Evolutionary conservation across 768 basidiomycete species (phyloP).

Genomic region (Macrolepiota dolichaula): DNA sequence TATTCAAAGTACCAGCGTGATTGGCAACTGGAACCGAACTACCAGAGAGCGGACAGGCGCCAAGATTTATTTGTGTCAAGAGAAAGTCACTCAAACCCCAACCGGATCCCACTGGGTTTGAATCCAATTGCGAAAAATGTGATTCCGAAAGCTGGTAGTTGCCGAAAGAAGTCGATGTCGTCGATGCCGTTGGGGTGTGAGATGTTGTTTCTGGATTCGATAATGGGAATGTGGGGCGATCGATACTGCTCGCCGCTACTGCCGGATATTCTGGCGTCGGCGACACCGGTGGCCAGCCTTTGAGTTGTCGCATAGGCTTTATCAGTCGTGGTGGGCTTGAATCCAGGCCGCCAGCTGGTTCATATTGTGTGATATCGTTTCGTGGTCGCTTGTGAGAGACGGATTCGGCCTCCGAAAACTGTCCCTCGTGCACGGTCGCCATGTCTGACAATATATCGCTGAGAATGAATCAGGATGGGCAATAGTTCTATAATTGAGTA

Average conservation of each 20-base stretch:
- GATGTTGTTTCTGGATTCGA: neutral
- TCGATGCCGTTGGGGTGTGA: neutral
- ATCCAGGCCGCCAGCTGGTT: neutral
- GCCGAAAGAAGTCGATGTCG: neutral
- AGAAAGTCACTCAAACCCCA: slow-evolving; percentile 25
- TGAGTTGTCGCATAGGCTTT: neutral
- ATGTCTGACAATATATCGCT: slow-evolving; percentile 64
- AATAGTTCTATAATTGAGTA: slow-evolving; percentile 13
- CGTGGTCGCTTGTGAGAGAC: slow-evolving; percentile 45
- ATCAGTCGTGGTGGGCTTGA: neutral
- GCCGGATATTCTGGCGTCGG: neutral
- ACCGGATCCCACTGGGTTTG: neutral
- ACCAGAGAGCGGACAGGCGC: slow-evolving; percentile 9
- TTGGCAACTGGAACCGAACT: neutral
- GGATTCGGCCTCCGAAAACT: slow-evolving; percentile 33
- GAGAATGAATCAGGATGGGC: slow-evolving; percentile 9
- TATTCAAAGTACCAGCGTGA: neutral
- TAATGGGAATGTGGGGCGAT: neutral
- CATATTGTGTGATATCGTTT: slow-evolving; percentile 20
- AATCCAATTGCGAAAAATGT: neutral
- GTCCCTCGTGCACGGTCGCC: slow-evolving; percentile 50
- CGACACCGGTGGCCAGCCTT: slow-evolving; percentile 2
- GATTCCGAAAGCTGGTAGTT: neutral
- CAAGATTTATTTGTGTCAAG: slow-evolving; percentile 22
- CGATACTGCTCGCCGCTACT: neutral